A percentile compares a stretch with the other conserved stretches of the same genome.
These are phyloP conservation scores for Gossypium schwendimanii DNA, from an alignment of 441 rosid genomes.

Conservation along the genomic window DNA sequence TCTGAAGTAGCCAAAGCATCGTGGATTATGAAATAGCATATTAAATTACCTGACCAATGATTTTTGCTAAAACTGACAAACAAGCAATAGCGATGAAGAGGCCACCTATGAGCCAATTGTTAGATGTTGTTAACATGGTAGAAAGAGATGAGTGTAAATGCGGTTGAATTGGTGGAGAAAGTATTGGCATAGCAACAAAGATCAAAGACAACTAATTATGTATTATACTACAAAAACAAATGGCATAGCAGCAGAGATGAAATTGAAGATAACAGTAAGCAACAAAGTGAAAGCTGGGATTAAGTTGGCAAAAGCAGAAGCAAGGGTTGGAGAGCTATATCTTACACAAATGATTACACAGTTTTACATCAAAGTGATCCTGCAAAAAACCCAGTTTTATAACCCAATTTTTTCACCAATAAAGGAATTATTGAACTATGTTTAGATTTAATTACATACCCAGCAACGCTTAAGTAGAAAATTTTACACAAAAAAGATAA, in stretches of 20 bases:
- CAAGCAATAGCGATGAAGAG: conserved; percentile 22
- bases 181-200: conserved; percentile 8
- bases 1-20: not conserved
- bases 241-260: too few species aligned
- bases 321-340: conserved; percentile 33
- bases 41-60: not conserved
- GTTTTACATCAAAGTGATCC: conserved; percentile 22
- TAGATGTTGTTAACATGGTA: too few species aligned
- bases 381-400: conserved; percentile 1
- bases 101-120: too few species aligned
- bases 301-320: too few species aligned
- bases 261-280: conserved; percentile 39
- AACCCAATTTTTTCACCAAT: not conserved
- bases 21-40: not conserved
- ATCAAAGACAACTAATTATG: too few species aligned
- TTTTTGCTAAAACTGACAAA: conserved; percentile 12
- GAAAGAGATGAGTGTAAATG: too few species aligned
- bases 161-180: not conserved
- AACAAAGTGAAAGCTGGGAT: conserved; percentile 23
- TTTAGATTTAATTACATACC: conserved; percentile 21
- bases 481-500: not conserved
- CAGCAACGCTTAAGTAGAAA: conserved; percentile 40
- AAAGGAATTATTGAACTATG: not conserved
- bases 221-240: too few species aligned
- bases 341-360: conserved; percentile 22